Evolutionary conservation across 352 stramenopile genomes (phyloP).

Genomic region (Pythium biforme): DNA sequence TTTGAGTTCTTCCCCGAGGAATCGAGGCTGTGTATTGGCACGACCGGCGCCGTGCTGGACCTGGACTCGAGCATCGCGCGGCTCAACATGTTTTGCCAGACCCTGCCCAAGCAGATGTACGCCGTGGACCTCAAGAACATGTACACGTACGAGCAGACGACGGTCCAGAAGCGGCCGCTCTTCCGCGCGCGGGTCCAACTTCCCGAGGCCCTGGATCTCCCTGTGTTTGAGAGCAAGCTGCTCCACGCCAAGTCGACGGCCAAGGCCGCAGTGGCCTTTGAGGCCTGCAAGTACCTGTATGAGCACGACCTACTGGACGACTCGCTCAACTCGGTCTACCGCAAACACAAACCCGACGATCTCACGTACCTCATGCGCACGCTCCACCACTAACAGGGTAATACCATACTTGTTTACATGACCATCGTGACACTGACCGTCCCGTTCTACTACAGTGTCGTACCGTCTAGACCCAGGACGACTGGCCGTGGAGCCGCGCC

Average conservation of each 20-base stretch:
- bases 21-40: constrained; percentile 40
- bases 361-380: constrained; percentile 38
- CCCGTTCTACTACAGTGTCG: too few species aligned
- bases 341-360: constrained; percentile 52
- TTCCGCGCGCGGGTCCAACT: constrained; percentile 56
- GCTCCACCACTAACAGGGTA: constrained; percentile 11
- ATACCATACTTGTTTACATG: too few species aligned
- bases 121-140: constrained; percentile 49
- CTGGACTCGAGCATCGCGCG: constrained; percentile 69
- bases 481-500: constrained; percentile 25
- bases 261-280: constrained; percentile 57
- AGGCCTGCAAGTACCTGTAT: constrained; percentile 54
- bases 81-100: constrained; percentile 83
- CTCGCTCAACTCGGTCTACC: constrained; percentile 76
- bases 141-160: constrained; percentile 42
- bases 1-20: constrained; percentile 28
- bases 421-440: too few species aligned
- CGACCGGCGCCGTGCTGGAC: constrained; percentile 65
- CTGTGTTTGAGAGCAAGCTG: constrained; percentile 41
- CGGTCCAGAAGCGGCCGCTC: constrained; percentile 24
- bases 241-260: constrained; percentile 57
- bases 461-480: constrained; percentile 23
- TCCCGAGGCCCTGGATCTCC: constrained; percentile 50
- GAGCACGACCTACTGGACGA: constrained; percentile 53
- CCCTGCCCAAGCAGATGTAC: constrained; percentile 54